Base-by-base conservation (phyloP, 2,329 filamentous ascomycete species). In the Tothia fuscella region DNA sequence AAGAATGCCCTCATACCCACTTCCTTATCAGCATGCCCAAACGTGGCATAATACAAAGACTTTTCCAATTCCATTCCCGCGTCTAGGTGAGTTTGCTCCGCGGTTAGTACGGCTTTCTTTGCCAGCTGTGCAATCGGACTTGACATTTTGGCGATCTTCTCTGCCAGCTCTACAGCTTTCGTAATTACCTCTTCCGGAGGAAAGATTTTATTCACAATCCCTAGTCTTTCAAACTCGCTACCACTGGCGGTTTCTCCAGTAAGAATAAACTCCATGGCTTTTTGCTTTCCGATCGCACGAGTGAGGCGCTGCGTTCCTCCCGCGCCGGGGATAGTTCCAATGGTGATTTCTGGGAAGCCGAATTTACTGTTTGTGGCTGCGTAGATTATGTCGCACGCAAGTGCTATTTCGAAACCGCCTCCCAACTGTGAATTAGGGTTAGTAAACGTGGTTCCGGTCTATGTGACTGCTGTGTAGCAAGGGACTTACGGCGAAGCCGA, bases 331-430 rank as follows among this genome's bases (percentile, higher is more conserved):
- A 35, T 35, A 10, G 32, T 35, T 10, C 32, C 32, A 20, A 35
- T 20, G 9, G 9, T 35, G 7, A 35, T 20, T 20, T 35, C 32
- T 20, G 32, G 32, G 10, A 35, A 35, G 7, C 32, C 32, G 14
- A 35, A 35, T 10, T 20, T 14, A 16, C 9, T 16, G 16, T 35
- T 16, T 14, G 7, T 10, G 14, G 32, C n/a, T 14, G 32, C 32
- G 14, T 16, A 35, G 32, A 35, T 35, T 10, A 35, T 35, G 19
- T 35, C 32, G 32, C 32, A 35, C 19, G 26, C 26, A 9, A 29
- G n/a, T n/a, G 26, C 26, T 9, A 29, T 29, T n/a, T 29, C 26
- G 26, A 29, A 29, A 9, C 26, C 26, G n/a, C 26, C 26, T 9
- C 26, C 26, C 26, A 29, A n/a, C 26, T 29, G 26, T 29, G 9